These are phyloP conservation scores for Dichomitus squalens DNA, from an alignment of 1,284 basidiomycete genomes.

Conservation along the genomic window DNA sequence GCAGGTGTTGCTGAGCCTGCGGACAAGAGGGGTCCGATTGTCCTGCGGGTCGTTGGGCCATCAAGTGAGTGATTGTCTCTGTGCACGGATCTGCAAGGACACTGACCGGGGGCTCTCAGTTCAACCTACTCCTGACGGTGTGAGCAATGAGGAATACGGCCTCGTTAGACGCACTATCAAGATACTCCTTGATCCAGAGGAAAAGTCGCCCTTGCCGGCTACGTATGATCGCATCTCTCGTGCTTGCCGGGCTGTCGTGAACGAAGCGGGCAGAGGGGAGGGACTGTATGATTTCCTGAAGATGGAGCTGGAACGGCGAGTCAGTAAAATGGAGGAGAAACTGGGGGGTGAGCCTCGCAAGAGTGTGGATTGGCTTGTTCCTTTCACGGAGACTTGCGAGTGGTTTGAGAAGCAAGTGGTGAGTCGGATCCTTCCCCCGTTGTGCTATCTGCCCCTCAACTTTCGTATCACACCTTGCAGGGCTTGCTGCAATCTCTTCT, in stretches of 20 bases:
- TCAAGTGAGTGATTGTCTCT: conserved; percentile 34
- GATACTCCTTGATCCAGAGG: conserved; percentile 42
- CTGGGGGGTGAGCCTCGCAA: conserved; percentile 34
- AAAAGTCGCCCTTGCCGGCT: conserved; percentile 38
- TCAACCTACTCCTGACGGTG: conserved; percentile 11
- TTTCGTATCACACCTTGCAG: conserved; percentile 33
- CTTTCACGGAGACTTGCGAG: conserved; percentile 53
- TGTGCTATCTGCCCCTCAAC: background rate
- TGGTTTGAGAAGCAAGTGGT: conserved; percentile 70
- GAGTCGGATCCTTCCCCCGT: conserved; percentile 30
- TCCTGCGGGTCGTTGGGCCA: conserved; percentile 46
- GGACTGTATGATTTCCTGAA: conserved; percentile 53
- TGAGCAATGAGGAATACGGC: conserved; percentile 28
- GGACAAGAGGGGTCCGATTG: conserved; percentile 39
- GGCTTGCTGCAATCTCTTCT: conserved; percentile 56
- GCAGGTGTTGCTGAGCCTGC: conserved; percentile 22
- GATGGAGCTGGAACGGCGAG: conserved; percentile 56
- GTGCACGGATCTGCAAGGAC: background rate
- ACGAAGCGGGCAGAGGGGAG: conserved; percentile 51
- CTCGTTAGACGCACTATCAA: conserved; percentile 47
- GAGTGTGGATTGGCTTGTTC: conserved; percentile 50
- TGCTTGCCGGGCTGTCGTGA: conserved; percentile 57
- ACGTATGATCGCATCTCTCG: conserved; percentile 60
- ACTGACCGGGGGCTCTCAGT: conserved; percentile 19
- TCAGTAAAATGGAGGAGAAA: conserved; percentile 39